Evolutionary conservation across 176 grass and related monocot genomes (phyloP), one percentile per base, ranked within the genome.

Genomic region (Microstegium vimineum): DNA sequence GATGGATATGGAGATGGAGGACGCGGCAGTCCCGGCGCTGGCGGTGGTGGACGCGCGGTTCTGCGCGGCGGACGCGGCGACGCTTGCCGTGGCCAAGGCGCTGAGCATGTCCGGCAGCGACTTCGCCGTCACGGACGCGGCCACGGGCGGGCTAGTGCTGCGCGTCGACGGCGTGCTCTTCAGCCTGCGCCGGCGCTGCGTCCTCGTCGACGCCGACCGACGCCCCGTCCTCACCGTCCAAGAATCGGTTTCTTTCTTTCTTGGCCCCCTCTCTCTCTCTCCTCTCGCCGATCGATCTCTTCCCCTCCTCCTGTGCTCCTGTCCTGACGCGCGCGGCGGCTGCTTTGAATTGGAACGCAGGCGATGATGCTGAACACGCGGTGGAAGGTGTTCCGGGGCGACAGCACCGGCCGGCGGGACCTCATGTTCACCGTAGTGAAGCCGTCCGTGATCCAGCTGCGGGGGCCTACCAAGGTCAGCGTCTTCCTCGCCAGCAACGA

Each of bases 401-500:
- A 92, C 61, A 90, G 87, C 86, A 82, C 90, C 7, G 67, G 76
- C 61, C 46, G 78, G 1, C 82, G 86, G 13, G 69, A 92, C 42
- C 73, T 94, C 35, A 35, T 92, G 5, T 92, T 94, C 81, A 91
- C 66, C 33, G 84, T 74, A 13, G 86, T 80, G n/a, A 92, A 87
- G 85, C 79, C 87, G 30, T 92, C 87, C 16, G 67, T 83, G 25
- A 78, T 92, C 82, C 93, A 85, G 67, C 63, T 90, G 9, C 82
- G 86, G 9, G 62, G 71, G 18, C 59, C 79, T 22, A 88, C 87
- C 20, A 84, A 85, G 69, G 72, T 92, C 30, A 77, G 73, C 23
- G 82, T 94, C 14, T 94, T 90, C 79, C 86, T 94, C 22, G 90
- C 90, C 67, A 77, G 70, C n/a, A 94, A 94, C 65, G 75, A 40